Percentiles rank a stretch among this genome's conserved stretches.
phyloP scores from a whole-genome alignment of 2,329 filamentous ascomycete species.

The Trichoderma sp. region DNA sequence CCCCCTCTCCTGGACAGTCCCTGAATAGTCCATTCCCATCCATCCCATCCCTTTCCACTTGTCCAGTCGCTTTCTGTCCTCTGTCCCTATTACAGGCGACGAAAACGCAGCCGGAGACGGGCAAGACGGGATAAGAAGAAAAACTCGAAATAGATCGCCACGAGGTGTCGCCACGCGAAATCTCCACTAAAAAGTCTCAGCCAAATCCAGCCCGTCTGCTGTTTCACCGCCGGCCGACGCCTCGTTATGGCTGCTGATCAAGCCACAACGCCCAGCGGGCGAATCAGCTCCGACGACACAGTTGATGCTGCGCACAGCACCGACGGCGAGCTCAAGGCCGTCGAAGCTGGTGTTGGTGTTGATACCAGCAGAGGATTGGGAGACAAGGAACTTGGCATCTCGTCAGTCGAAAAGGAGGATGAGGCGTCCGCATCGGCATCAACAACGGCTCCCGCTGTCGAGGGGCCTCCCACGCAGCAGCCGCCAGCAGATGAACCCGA shows the following conservation, averaged over 20 bases:
- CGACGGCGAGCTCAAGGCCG: constrained; percentile 17
- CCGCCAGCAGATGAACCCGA: constrained; percentile 35
- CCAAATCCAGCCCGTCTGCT: background rate
- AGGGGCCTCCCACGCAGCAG: constrained; percentile 12
- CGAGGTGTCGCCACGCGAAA: constrained; percentile 15
- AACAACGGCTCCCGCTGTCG: constrained; percentile 7
- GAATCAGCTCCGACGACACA: constrained; percentile 36
- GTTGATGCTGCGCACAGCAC: constrained; percentile 33
- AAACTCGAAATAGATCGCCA: constrained; percentile 1
- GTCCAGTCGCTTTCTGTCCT: background rate
- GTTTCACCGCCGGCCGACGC: background rate
- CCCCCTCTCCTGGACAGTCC: background rate
- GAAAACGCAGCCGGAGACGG: background rate
- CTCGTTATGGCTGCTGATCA: constrained; percentile 18
- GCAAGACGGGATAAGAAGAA: background rate
- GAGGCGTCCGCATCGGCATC: constrained; percentile 7
- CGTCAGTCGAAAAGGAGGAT: constrained; percentile 25
- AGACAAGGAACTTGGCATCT: constrained; percentile 10
- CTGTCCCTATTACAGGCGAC: background rate
- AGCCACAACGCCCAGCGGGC: constrained; percentile 28
- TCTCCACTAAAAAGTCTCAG: constrained; percentile 22
- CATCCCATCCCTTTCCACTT: background rate
- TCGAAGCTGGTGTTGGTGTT: constrained; percentile 4
- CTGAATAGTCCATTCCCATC: background rate
- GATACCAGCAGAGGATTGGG: background rate